phyloP scores from a whole-genome alignment of 2,329 filamentous ascomycete genomes.

The Boeremia lycopersici region DNA sequence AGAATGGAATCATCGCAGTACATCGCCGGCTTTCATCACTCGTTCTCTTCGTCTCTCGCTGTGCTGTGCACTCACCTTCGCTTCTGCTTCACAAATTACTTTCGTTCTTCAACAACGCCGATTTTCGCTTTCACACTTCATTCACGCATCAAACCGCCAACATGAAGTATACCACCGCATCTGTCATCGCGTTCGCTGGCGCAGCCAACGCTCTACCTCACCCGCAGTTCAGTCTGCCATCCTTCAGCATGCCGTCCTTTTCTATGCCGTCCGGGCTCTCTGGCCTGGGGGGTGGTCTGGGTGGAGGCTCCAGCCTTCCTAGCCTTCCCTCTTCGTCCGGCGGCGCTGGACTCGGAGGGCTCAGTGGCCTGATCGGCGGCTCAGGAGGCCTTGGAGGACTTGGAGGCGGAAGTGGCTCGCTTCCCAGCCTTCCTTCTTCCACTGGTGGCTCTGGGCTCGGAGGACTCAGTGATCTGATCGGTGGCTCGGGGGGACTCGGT shows the following conservation, averaged over 20 bases:
- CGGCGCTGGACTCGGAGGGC: background rate
- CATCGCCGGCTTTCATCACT: conserved; percentile 14
- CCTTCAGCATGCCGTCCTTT: conserved; percentile 22
- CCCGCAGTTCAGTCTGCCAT: conserved; percentile 24
- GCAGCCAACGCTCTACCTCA: conserved; percentile 29
- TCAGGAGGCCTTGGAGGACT: background rate
- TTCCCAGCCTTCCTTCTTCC: background rate
- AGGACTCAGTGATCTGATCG: background rate
- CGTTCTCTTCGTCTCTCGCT: conserved; percentile 17
- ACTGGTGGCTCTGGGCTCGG: conserved; percentile 1
- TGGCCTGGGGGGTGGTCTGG: background rate
- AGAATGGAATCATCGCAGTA: conserved; percentile 5
- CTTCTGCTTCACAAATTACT: conserved; percentile 3
- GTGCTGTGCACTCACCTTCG: conserved; percentile 32
- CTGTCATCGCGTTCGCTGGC: conserved; percentile 28
- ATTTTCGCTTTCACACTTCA: conserved; percentile 5
- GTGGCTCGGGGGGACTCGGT: background rate
- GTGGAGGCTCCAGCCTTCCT: background rate
- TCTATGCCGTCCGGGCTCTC: conserved; percentile 14
- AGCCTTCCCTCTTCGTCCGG: background rate
- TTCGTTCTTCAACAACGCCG: background rate
- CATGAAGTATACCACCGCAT: conserved; percentile 35
- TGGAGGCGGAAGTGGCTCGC: background rate
- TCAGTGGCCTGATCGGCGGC: background rate
- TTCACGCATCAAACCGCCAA: background rate